Conservation (phyloP, 1,139 yeast species). For the Blastobotrys capitulatus region DNA sequence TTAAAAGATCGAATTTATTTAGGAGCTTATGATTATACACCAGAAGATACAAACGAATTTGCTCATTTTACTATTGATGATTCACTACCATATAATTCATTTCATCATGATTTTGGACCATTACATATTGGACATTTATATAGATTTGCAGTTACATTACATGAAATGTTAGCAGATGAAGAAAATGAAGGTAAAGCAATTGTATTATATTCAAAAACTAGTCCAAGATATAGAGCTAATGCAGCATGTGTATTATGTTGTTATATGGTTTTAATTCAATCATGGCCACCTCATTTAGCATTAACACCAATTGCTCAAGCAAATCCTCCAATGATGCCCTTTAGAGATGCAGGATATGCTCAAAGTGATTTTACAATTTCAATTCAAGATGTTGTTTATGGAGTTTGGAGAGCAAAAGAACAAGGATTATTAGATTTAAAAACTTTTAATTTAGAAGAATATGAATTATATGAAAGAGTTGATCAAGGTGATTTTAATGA, state of each 20-base stretch:
- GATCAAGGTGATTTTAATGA: constrained; percentile 96
- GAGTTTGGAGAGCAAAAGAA: constrained; percentile 98
- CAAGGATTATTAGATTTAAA: constrained; percentile 82
- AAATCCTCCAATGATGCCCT: constrained; percentile 90
- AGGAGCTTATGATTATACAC: constrained; percentile 80
- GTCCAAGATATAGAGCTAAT: constrained; percentile 79
- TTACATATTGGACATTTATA: constrained; percentile 87
- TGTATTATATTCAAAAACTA: constrained; percentile 79
- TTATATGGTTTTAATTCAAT: constrained; percentile 90
- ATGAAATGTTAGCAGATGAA: constrained; percentile 82
- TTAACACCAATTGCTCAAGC: constrained; percentile 89
- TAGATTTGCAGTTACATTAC: constrained; percentile 90
- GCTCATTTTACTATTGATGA: constrained; percentile 93
- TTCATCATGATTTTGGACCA: constrained; percentile 96
- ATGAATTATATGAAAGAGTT: constrained; percentile 90
- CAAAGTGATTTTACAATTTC: constrained; percentile 90
- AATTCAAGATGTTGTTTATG: constrained; percentile 92
- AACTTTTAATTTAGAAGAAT: constrained; percentile 81
- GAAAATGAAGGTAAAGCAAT: constrained; percentile 83
- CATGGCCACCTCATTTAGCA: constrained; percentile 98
- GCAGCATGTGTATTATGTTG: constrained; percentile 93
- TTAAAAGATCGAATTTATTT: constrained; percentile 71
- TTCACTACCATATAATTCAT: constrained; percentile 82
- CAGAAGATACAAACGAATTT: constrained; percentile 66
- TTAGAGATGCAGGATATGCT: constrained; percentile 96